phyloP scores from a whole-genome alignment of 1,284 basidiomycete species.

The Vanrija humicola region DNA sequence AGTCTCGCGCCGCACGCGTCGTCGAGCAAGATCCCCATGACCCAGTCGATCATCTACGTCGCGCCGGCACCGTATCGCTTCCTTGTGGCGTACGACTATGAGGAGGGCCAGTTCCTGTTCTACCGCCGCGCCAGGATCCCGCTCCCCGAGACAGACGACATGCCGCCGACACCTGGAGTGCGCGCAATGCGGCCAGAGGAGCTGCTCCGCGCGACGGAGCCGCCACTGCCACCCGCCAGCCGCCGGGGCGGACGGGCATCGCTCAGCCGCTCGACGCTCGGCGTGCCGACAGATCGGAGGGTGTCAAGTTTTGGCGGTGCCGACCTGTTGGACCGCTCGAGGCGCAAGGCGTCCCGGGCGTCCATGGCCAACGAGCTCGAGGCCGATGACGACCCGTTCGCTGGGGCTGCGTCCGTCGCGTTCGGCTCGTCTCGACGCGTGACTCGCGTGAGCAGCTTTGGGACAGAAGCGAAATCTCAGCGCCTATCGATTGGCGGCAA shows the following conservation, averaged over 20 bases:
- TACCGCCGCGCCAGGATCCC: constrained; percentile 24
- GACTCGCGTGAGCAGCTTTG: background rate
- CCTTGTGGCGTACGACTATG: constrained; percentile 28
- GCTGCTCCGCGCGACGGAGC: constrained; percentile 16
- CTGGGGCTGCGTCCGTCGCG: background rate
- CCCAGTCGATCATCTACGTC: constrained; percentile 21
- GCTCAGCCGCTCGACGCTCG: background rate
- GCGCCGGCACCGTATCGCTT: constrained; percentile 31
- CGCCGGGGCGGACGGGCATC: background rate
- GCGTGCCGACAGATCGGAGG: background rate
- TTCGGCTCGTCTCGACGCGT: background rate
- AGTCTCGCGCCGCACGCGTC: background rate
- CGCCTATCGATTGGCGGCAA: background rate
- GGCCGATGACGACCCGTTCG: background rate
- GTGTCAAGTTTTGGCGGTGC: constrained; percentile 4
- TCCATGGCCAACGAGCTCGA: constrained; percentile 17
- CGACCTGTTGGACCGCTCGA: constrained; percentile 33
- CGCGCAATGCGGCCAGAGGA: constrained; percentile 29
- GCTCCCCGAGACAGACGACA: constrained; percentile 1
- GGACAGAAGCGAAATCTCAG: background rate
- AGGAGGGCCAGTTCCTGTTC: constrained; percentile 32
- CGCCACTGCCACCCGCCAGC: background rate
- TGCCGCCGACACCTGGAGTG: constrained; percentile 5
- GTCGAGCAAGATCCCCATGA: background rate
- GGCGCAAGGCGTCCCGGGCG: constrained; percentile 28